Conservation (phyloP, 306 rosid genomes). For the Cyamopsis tetragonoloba region DNA sequence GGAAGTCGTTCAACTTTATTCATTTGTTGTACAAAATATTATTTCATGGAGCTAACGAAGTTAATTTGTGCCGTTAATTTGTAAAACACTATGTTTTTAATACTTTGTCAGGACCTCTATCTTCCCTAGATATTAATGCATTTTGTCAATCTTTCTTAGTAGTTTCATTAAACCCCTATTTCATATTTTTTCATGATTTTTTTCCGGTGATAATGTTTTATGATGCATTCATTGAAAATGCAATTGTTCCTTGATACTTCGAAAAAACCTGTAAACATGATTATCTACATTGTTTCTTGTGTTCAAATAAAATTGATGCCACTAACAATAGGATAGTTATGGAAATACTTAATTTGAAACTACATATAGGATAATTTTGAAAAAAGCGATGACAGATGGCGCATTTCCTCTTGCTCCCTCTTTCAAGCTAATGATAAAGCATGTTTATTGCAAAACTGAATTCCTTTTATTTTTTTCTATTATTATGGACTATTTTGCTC, state of each 20-base stretch:
- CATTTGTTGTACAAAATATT: background rate
- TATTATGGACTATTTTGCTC: too few species aligned
- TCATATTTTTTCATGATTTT: background rate
- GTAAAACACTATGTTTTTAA: background rate
- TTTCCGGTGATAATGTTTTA: background rate
- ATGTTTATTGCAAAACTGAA: too few species aligned
- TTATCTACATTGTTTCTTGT: background rate
- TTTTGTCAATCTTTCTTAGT: background rate
- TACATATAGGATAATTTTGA: background rate
- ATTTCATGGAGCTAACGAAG: background rate
- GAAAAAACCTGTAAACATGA: background rate
- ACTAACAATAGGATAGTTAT: background rate
- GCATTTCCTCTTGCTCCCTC: too few species aligned
- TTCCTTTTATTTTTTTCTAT: too few species aligned
- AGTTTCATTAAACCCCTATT: background rate
- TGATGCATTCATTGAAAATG: background rate
- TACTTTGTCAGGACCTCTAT: background rate
- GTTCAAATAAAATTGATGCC: background rate
- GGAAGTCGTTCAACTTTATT: background rate
- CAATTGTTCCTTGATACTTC: background rate
- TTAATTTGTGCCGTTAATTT: background rate
- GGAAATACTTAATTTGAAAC: background rate
- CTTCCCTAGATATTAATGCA: background rate
- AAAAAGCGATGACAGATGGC: background rate
- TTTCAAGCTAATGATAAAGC: too few species aligned